Conservation (phyloP, 1,284 basidiomycete genomes). For the Ceratobasidium sp. region DNA sequence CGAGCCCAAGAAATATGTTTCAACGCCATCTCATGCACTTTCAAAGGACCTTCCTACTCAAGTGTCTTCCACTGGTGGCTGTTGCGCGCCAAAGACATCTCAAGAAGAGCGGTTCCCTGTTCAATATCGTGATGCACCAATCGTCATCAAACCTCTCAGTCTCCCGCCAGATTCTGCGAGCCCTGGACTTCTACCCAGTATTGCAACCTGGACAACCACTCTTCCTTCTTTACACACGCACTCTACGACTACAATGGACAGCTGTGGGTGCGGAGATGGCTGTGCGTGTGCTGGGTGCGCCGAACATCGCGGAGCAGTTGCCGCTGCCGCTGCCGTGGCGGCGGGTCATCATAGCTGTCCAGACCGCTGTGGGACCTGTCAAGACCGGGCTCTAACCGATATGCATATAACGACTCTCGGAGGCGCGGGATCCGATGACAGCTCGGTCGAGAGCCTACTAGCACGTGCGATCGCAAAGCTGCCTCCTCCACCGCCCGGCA, state of each 20-base stretch:
- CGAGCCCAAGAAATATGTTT: conserved; percentile 12
- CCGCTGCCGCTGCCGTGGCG: conserved; percentile 24
- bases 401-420: conserved; percentile 18
- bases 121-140: conserved; percentile 6
- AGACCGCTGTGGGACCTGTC: conserved; percentile 34
- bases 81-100: conserved; percentile 21
- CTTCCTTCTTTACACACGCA: conserved; percentile 20
- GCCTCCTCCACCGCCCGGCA: conserved; percentile 27
- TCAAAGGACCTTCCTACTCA: not conserved
- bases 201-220: conserved; percentile 30
- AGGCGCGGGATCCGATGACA: conserved; percentile 14
- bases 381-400: conserved; percentile 8
- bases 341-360: conserved; percentile 34
- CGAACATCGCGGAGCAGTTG: conserved; percentile 31
- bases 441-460: conserved; percentile 30
- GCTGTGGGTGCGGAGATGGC: conserved; percentile 28
- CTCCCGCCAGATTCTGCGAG: conserved; percentile 20
- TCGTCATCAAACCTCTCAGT: conserved; percentile 29
- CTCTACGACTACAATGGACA: conserved; percentile 26
- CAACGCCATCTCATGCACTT: not conserved
- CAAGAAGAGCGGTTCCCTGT: not conserved
- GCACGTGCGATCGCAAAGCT: conserved; percentile 35
- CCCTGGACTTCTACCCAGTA: conserved; percentile 27
- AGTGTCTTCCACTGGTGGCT: conserved; percentile 1
- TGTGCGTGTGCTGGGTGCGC: conserved; percentile 31